Conservation (phyloP, 78 protist species). For the Mastigamoeba balamuthi region DNA sequence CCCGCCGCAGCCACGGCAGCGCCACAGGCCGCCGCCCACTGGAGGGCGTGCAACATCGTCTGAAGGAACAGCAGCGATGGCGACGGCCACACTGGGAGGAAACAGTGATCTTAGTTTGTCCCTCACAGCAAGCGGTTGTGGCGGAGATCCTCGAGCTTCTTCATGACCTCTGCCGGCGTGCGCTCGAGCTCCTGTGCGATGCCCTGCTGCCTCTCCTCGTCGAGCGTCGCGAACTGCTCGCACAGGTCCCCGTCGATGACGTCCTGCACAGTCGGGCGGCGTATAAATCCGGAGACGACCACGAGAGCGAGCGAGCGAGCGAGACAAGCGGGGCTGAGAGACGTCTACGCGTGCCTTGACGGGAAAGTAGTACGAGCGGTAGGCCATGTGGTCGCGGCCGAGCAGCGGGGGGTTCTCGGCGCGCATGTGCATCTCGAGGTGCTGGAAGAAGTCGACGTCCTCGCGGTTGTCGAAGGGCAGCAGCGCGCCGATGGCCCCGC, state of each 20-base stretch:
- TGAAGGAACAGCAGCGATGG: too few species aligned
- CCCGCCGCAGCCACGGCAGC: too few species aligned
- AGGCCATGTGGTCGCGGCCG: conserved; percentile 84
- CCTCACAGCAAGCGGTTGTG: not conserved
- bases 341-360: conserved; percentile 38
- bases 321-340: too few species aligned
- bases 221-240: conserved; percentile 56
- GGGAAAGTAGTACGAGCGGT: conserved; percentile 81
- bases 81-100: too few species aligned
- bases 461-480: conserved; percentile 58
- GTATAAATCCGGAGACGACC: not conserved
- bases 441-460: conserved; percentile 74
- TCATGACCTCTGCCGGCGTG: conserved; percentile 64
- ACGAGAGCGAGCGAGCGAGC: not conserved
- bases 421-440: conserved; percentile 83
- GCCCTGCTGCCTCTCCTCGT: conserved; percentile 20
- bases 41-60: too few species aligned
- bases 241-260: conserved; percentile 89
- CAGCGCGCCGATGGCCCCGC: conserved; percentile 60
- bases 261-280: conserved; percentile 4
- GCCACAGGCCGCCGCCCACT: too few species aligned
- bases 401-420: conserved; percentile 53
- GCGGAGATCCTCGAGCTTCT: conserved; percentile 77
- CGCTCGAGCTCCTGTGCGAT: conserved; percentile 78
- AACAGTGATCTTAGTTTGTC: too few species aligned